Conservation (phyloP, 2,329 filamentous ascomycete species). For the Colletotrichum horii region DNA sequence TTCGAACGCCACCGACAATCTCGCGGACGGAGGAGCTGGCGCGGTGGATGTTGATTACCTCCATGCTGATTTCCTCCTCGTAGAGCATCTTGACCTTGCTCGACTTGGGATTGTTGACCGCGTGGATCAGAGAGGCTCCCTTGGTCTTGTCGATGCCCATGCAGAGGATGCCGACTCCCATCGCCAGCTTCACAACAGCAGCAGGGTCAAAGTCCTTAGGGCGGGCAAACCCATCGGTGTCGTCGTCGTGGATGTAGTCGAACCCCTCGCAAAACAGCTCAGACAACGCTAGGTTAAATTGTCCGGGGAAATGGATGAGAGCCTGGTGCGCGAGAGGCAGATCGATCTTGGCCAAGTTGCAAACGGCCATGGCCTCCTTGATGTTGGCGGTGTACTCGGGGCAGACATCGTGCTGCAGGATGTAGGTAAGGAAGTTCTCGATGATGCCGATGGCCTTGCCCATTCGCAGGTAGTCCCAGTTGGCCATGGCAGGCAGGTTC, state of each 20-base stretch:
- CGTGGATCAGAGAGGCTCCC: not conserved
- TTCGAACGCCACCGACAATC: slow-evolving; percentile 41
- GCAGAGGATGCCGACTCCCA: slow-evolving; percentile 39
- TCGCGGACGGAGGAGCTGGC: slow-evolving; percentile 45
- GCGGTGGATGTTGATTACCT: slow-evolving; percentile 59
- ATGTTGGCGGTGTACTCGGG: slow-evolving; percentile 78
- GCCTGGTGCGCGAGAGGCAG: slow-evolving; percentile 64
- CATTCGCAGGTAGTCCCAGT: slow-evolving; percentile 60
- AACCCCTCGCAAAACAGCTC: slow-evolving; percentile 62
- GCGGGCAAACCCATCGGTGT: slow-evolving; percentile 29
- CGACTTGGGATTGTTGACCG: not conserved
- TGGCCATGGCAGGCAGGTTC: slow-evolving; percentile 48
- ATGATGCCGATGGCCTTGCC: slow-evolving; percentile 71
- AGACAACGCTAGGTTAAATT: slow-evolving; percentile 80
- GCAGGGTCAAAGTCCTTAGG: slow-evolving; percentile 48
- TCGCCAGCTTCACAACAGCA: slow-evolving; percentile 46
- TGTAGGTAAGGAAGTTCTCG: slow-evolving; percentile 87
- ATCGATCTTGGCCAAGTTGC: slow-evolving; percentile 70
- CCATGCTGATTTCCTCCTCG: slow-evolving; percentile 61
- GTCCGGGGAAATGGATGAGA: slow-evolving; percentile 66
- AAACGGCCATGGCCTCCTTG: slow-evolving; percentile 67
- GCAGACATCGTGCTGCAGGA: slow-evolving; percentile 84
- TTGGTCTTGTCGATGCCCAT: not conserved
- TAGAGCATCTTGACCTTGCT: slow-evolving; percentile 40
- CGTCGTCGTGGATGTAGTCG: slow-evolving; percentile 15